Percentiles rank a stretch among this genome's conserved stretches.
Evolutionary conservation across 2,329 filamentous ascomycete genomes (phyloP).

Genomic region (Diaporthe sp.): DNA sequence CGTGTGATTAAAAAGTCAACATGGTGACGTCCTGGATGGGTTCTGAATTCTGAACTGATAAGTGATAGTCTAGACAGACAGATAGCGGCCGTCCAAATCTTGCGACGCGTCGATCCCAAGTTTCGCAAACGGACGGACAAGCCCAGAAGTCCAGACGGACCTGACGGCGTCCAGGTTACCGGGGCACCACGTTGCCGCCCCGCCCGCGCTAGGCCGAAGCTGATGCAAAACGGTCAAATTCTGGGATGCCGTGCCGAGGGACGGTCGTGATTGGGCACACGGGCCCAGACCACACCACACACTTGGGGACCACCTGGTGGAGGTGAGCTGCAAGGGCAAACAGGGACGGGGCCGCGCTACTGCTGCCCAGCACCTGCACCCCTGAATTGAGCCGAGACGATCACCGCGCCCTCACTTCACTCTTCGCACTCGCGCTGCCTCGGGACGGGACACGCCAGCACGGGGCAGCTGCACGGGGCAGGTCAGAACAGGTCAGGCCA

Average conservation of each 20-base stretch:
- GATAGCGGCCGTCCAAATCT: slow-evolving; percentile 6
- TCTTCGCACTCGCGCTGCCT: neutral
- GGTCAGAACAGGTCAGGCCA: neutral
- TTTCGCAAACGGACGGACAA: slow-evolving; percentile 6
- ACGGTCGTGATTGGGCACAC: slow-evolving; percentile 5
- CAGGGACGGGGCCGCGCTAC: slow-evolving; percentile 27
- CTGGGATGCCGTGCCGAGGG: slow-evolving; percentile 15
- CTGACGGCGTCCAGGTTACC: slow-evolving; percentile 16
- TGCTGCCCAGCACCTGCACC: slow-evolving; percentile 22
- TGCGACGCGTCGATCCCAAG: slow-evolving; percentile 21
- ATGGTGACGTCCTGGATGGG: neutral
- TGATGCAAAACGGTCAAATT: slow-evolving; percentile 23
- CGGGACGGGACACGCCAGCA: neutral
- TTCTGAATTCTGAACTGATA: slow-evolving; percentile 19
- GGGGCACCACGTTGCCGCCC: slow-evolving; percentile 29
- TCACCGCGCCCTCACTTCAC: neutral
- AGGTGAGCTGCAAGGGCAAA: slow-evolving; percentile 32
- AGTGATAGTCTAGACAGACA: slow-evolving; percentile 9
- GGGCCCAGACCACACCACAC: neutral
- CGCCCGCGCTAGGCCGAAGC: slow-evolving; percentile 35
- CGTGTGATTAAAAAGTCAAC: neutral
- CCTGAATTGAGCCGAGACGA: slow-evolving; percentile 30
- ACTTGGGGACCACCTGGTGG: slow-evolving; percentile 14
- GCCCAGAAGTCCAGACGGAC: slow-evolving; percentile 3
- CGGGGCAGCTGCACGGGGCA: neutral